Percentiles rank a stretch among this genome's conserved stretches.
These are phyloP conservation scores for Leccinum incarnatum DNA, from an alignment of 768 basidiomycete species.

Conservation along the genomic window DNA sequence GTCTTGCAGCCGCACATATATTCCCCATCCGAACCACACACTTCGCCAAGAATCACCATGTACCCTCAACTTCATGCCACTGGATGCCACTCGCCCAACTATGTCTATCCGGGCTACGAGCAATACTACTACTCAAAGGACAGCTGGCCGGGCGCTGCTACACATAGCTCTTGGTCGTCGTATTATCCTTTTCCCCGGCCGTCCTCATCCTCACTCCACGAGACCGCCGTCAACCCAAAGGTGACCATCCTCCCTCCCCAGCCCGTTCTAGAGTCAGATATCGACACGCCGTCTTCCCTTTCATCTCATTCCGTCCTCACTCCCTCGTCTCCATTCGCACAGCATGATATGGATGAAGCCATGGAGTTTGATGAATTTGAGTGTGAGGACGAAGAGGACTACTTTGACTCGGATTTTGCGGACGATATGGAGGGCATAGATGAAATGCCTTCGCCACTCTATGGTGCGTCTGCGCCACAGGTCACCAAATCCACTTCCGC, in stretches of 20 bases:
- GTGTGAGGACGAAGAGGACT: slow-evolving; percentile 32
- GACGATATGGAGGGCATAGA: slow-evolving; percentile 34
- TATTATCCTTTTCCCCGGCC: slow-evolving; percentile 16
- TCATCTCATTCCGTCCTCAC: slow-evolving; percentile 34
- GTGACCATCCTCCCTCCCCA: slow-evolving; percentile 26
- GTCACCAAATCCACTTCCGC: slow-evolving; percentile 32
- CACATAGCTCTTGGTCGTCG: slow-evolving; percentile 21
- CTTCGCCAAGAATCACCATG: slow-evolving; percentile 24
- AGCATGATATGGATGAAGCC: slow-evolving; percentile 9
- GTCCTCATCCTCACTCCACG: slow-evolving; percentile 15
- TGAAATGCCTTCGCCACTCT: slow-evolving; percentile 19
- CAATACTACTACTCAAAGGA: slow-evolving; percentile 23
- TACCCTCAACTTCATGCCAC: slow-evolving; percentile 24
- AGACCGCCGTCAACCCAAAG: slow-evolving; percentile 27
- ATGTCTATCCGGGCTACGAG: slow-evolving; percentile 24
- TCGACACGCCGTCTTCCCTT: slow-evolving; percentile 31
- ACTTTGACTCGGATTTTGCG: slow-evolving; percentile 30
- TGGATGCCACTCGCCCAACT: slow-evolving; percentile 20
- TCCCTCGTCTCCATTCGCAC: slow-evolving; percentile 30
- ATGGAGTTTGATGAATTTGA: slow-evolving; percentile 34
- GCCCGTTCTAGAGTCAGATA: slow-evolving; percentile 21
- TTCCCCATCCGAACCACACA: slow-evolving; percentile 25
- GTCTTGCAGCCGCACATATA: slow-evolving; percentile 32
- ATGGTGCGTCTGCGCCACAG: slow-evolving; percentile 22
- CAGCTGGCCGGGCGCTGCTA: slow-evolving; percentile 5